Evolutionary conservation across 305 asterid species (phyloP).

Genomic region (Rubia tinctorum): DNA sequence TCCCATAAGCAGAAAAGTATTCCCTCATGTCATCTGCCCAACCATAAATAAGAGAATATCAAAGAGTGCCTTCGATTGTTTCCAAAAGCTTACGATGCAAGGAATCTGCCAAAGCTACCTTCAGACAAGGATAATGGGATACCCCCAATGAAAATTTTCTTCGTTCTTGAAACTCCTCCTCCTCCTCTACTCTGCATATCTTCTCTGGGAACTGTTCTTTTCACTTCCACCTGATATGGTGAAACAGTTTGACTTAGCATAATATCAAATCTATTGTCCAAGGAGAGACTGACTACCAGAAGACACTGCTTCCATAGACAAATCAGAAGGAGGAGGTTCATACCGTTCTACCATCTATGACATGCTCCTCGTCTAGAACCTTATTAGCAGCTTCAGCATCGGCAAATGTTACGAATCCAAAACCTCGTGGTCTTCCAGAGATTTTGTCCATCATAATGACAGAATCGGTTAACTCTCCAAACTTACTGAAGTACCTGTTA

Average conservation of each 20-base stretch:
- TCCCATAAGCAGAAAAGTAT: slow-evolving; percentile 80
- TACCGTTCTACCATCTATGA: slow-evolving; percentile 83
- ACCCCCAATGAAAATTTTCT: slow-evolving; percentile 92
- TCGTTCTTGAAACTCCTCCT: slow-evolving; percentile 58
- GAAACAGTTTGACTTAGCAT: not conserved
- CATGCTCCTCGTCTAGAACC: slow-evolving; percentile 76
- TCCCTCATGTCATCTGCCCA: slow-evolving; percentile 70
- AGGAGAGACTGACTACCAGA: not conserved
- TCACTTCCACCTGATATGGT: slow-evolving; percentile 72
- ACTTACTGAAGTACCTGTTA: slow-evolving; percentile 72
- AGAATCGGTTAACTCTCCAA: slow-evolving; percentile 81
- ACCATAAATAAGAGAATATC: slow-evolving; percentile 10
- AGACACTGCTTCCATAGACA: not conserved
- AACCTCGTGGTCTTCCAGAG: slow-evolving; percentile 87
- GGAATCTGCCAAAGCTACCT: slow-evolving; percentile 40
- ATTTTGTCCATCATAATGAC: slow-evolving; percentile 79
- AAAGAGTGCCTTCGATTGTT: slow-evolving; percentile 1
- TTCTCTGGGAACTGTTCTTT: slow-evolving; percentile 93
- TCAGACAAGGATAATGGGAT: slow-evolving; percentile 66
- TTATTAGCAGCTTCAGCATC: slow-evolving; percentile 72
- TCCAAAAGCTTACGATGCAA: slow-evolving; percentile 4
- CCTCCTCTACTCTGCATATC: slow-evolving; percentile 53
- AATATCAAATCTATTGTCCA: not conserved
- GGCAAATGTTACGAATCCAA: slow-evolving; percentile 82
- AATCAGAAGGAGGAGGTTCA: slow-evolving; percentile 10